Percentiles rank a stretch among this genome's conserved stretches.
These are phyloP conservation scores for Fraxinus pennsylvanica DNA, from an alignment of 257 asterid genomes.

Conservation along the genomic window DNA sequence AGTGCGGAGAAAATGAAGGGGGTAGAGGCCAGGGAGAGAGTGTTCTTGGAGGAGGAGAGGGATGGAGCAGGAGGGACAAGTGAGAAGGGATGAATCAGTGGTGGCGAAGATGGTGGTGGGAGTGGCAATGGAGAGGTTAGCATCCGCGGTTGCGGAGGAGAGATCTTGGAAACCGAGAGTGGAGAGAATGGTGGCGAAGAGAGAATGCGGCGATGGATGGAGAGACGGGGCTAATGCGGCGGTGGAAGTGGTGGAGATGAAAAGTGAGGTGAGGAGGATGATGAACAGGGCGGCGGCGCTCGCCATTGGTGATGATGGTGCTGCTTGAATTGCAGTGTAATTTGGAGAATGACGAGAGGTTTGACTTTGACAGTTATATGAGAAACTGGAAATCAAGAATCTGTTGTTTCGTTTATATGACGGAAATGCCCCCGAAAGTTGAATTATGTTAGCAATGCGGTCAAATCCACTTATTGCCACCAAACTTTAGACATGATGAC, in stretches of 20 bases:
- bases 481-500: too few relatives aligned
- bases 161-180: conserved; percentile 60
- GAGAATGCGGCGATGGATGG: conserved; percentile 30
- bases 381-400: background rate
- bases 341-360: background rate
- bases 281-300: conserved; percentile 14
- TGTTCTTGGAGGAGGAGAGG: conserved; percentile 74
- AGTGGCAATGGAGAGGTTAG: conserved; percentile 38
- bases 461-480: too few relatives aligned
- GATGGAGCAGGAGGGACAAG: conserved; percentile 72
- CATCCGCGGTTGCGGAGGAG: conserved; percentile 41
- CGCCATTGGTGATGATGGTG: conserved; percentile 22
- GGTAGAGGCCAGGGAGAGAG: conserved; percentile 67
- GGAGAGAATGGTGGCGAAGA: conserved; percentile 48
- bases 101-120: conserved; percentile 82
- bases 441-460: too few relatives aligned
- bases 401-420: background rate
- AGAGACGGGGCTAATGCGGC: conserved; percentile 13
- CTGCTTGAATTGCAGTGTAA: background rate
- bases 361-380: background rate
- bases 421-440: background rate
- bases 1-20: conserved; percentile 52
- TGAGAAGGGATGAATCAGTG: conserved; percentile 57
- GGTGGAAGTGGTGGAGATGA: background rate
- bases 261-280: conserved; percentile 18